A percentile compares a stretch with the other conserved stretches of the same genome.
Conservation (phyloP, 805 yeast species). For the Candida anglica region DNA sequence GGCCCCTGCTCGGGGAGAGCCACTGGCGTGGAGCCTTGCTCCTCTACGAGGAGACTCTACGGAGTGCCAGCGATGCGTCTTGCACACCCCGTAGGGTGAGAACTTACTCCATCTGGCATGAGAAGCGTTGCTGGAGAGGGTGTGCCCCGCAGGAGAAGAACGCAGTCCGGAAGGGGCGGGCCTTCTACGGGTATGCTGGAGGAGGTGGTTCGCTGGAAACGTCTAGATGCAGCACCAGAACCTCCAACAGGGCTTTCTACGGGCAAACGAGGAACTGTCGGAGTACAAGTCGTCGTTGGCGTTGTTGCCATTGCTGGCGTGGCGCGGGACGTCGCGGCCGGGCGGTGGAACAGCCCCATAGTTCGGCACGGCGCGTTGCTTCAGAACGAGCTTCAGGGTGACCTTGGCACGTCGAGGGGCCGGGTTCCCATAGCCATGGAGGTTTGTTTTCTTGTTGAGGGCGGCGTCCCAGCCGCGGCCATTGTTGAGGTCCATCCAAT, state of each 20-base stretch:
- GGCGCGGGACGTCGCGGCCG: constrained; percentile 17
- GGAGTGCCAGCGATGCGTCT: no score
- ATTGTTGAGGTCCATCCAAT: constrained; percentile 95
- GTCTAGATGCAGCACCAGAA: constrained; percentile 1
- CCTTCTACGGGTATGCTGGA: no score
- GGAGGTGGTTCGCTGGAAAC: background rate
- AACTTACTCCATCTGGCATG: no score
- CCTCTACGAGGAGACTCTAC: no score
- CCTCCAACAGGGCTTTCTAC: constrained; percentile 4
- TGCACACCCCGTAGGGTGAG: no score
- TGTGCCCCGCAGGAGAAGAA: no score
- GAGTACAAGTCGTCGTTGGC: constrained; percentile 14
- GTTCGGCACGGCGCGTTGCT: constrained; percentile 1
- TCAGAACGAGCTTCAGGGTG: constrained; percentile 4
- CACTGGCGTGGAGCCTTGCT: no score
- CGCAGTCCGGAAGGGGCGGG: no score
- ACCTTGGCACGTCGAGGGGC: constrained; percentile 50
- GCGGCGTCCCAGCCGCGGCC: constrained; percentile 96
- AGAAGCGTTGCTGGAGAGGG: no score
- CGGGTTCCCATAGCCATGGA: constrained; percentile 96
- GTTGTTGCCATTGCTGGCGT: constrained; percentile 18
- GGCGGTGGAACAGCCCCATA: constrained; percentile 4
- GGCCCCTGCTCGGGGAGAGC: no score
- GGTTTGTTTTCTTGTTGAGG: constrained; percentile 84
- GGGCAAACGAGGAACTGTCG: constrained; percentile 14